phyloP scores from a whole-genome alignment of 768 basidiomycete species.

The Amanita fuliginea region DNA sequence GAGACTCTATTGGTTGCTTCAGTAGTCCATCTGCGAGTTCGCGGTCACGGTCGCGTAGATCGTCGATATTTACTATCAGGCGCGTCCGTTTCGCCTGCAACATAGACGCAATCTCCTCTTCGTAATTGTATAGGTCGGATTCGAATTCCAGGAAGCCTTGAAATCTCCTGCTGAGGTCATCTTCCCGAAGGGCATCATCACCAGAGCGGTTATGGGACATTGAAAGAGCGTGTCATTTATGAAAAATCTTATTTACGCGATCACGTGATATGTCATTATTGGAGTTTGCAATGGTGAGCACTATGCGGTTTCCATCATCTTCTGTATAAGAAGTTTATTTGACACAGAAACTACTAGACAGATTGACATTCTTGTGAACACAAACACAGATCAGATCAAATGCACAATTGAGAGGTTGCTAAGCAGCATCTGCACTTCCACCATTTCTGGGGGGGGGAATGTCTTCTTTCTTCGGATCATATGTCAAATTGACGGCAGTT shows the following conservation, averaged over 20 bases:
- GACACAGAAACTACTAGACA: too few species aligned
- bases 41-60: conserved; percentile 86
- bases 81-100: conserved; percentile 75
- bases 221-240: conserved; percentile 12
- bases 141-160: conserved; percentile 74
- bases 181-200: conserved; percentile 4
- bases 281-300: too few species aligned
- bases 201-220: conserved; percentile 6
- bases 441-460: too few species aligned
- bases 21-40: conserved; percentile 82
- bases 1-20: conserved; percentile 76
- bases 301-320: too few species aligned
- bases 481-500: too few species aligned
- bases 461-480: too few species aligned
- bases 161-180: conserved; percentile 65
- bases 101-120: conserved; percentile 75
- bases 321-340: too few species aligned
- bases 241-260: conserved; percentile 11
- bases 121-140: conserved; percentile 65
- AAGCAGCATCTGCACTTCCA: too few species aligned
- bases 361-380: too few species aligned
- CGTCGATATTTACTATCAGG: conserved; percentile 92
- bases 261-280: too few species aligned
- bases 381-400: too few species aligned
- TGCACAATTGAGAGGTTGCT: too few species aligned